These are phyloP conservation scores for Dryas integrifolia DNA, from an alignment of 331 rosid genomes.

Conservation along the genomic window DNA sequence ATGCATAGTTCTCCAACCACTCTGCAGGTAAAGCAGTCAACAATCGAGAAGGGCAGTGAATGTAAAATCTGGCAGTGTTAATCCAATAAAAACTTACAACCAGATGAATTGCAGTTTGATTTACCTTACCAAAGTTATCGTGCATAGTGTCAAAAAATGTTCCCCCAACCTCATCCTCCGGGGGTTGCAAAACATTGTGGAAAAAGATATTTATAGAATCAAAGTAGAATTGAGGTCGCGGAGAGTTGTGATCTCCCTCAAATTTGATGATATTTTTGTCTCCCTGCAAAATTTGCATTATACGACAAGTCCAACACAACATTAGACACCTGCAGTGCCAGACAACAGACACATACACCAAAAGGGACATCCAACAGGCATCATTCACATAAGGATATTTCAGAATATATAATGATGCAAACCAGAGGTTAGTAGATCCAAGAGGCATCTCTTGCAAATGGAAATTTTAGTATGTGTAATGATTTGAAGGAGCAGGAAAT, in stretches of 20 bases:
- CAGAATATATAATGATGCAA: not conserved
- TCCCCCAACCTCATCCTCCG: conserved; percentile 79
- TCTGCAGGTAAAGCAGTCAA: conserved; percentile 45
- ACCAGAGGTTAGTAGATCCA: not conserved
- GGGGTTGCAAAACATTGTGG: conserved; percentile 90
- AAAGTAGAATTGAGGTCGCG: conserved; percentile 88
- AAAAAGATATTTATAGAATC: conserved; percentile 89
- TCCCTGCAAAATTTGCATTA: conserved; percentile 54
- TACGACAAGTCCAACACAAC: conserved; percentile 14
- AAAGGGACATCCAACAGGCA: conserved; percentile 8
- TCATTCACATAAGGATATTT: conserved; percentile 1
- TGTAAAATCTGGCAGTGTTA: conserved; percentile 20
- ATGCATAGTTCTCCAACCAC: conserved; percentile 61
- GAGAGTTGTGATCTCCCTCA: conserved; percentile 99
- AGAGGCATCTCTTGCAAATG: no score
- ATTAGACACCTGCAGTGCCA: not conserved
- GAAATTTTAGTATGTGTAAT: not conserved
- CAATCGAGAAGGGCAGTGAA: conserved; percentile 18
- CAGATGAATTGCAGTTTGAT: conserved; percentile 28
- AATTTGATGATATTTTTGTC: conserved; percentile 86
- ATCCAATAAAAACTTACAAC: conserved; percentile 28
- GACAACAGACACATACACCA: conserved; percentile 4
- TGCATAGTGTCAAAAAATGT: conserved; percentile 58
- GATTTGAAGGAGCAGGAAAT: not conserved
- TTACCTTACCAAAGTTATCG: conserved; percentile 81